phyloP scores from a whole-genome alignment of 2,329 filamentous ascomycete species.

The Blumeriella jaapii region DNA sequence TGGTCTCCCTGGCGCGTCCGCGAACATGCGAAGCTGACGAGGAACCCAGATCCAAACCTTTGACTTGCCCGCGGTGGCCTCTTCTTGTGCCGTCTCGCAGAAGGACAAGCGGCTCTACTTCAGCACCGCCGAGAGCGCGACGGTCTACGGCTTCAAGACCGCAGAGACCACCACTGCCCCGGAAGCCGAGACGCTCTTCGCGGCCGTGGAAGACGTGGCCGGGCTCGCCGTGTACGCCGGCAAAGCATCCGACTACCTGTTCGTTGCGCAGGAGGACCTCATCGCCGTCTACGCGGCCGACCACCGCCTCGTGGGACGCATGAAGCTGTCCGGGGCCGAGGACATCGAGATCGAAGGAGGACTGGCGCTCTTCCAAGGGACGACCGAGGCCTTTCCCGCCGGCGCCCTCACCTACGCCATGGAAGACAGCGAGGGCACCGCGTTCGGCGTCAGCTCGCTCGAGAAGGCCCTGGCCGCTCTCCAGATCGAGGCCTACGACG shows the following conservation, averaged over 20 bases:
- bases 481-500: neutral
- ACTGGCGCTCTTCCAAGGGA: slow-evolving; percentile 1
- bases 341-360: slow-evolving; percentile 3
- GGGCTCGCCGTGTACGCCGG: slow-evolving; percentile 1
- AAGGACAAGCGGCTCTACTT: slow-evolving; percentile 1
- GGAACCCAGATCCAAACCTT: slow-evolving; percentile 1
- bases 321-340: neutral
- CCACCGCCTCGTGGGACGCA: slow-evolving; percentile 2
- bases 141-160: slow-evolving; percentile 1
- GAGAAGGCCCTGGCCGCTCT: neutral
- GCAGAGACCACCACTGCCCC: neutral
- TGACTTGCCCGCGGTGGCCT: slow-evolving; percentile 1
- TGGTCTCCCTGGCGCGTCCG: neutral
- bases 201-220: slow-evolving; percentile 2
- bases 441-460: slow-evolving; percentile 1
- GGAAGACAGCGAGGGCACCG: neutral
- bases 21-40: neutral
- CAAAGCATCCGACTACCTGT: slow-evolving; percentile 1
- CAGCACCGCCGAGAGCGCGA: neutral
- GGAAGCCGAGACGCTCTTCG: slow-evolving; percentile 1
- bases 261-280: slow-evolving; percentile 1
- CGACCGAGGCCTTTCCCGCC: neutral
- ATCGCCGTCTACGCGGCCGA: slow-evolving; percentile 2
- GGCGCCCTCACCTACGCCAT: slow-evolving; percentile 1
- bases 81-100: slow-evolving; percentile 1